These are phyloP conservation scores for Bothriochloa decipiens DNA, from an alignment of 176 grass and related monocot genomes.

Conservation along the genomic window DNA sequence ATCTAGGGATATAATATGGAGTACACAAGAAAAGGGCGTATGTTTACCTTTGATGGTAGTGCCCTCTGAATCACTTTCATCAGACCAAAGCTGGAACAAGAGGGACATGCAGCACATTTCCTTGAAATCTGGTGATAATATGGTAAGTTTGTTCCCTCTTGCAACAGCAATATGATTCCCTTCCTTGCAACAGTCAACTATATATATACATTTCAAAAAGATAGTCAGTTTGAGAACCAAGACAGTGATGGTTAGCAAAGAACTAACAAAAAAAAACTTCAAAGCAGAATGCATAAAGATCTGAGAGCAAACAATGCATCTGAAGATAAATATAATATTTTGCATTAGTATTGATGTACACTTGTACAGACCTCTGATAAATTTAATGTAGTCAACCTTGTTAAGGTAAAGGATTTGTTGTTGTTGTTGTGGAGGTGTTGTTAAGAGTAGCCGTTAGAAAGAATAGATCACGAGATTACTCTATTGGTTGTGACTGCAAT, in stretches of 20 bases:
- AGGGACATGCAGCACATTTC: constrained; percentile 73
- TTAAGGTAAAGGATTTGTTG: not conserved
- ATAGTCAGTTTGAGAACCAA: constrained; percentile 44
- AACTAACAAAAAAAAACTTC: not conserved
- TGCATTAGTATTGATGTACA: constrained; percentile 1
- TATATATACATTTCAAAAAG: constrained; percentile 45
- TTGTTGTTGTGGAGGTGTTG: not conserved
- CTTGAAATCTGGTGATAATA: constrained; percentile 72
- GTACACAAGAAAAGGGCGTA: constrained; percentile 24
- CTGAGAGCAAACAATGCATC: not conserved
- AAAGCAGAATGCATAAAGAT: constrained; percentile 5
- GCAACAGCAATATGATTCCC: constrained; percentile 77
- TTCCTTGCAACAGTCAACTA: constrained; percentile 77
- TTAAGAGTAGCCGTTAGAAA: constrained; percentile 3
- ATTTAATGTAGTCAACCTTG: constrained; percentile 2
- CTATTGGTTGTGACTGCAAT: not conserved
- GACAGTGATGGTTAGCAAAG: constrained; percentile 24
- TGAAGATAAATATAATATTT: constrained; percentile 3
- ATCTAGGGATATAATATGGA: constrained; percentile 11
- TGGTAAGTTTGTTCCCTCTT: constrained; percentile 63
- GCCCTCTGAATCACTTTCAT: constrained; percentile 55
- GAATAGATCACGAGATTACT: not conserved
- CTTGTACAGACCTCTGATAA: constrained; percentile 20
- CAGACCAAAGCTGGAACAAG: constrained; percentile 72
- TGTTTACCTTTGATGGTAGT: constrained; percentile 66